Conservation (phyloP, 2,329 filamentous ascomycete genomes). For the Apiospora koreana region DNA sequence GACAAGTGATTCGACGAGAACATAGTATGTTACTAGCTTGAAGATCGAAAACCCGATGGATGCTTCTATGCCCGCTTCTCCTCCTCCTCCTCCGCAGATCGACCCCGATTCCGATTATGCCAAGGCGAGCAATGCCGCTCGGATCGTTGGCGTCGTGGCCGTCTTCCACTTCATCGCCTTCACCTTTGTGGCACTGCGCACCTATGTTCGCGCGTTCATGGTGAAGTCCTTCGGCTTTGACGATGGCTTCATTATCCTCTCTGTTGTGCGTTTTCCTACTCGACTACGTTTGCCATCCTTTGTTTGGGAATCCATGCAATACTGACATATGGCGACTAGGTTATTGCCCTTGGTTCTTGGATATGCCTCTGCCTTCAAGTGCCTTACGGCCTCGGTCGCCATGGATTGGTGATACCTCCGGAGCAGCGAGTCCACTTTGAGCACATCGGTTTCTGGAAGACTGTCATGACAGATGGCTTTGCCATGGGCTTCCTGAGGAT, state of each 20-base stretch:
- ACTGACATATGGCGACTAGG: too few species aligned
- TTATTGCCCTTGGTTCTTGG: not conserved
- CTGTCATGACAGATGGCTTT: not conserved
- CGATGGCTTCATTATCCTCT: not conserved
- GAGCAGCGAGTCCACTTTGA: not conserved
- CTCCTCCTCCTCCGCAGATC: not conserved
- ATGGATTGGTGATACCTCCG: not conserved
- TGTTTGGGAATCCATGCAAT: not conserved
- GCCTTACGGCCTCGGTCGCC: not conserved
- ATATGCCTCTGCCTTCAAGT: not conserved
- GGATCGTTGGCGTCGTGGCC: not conserved
- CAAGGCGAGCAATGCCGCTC: not conserved
- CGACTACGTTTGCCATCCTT: not conserved
- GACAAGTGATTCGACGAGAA: not conserved
- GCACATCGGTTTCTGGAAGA: not conserved
- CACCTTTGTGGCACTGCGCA: not conserved
- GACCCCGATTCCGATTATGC: not conserved
- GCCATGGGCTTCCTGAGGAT: not conserved
- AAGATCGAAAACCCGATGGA: conserved; percentile 2
- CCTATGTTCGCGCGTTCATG: not conserved
- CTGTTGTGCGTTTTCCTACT: not conserved
- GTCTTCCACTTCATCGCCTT: conserved; percentile 3
- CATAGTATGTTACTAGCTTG: not conserved
- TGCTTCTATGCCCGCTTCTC: not conserved
- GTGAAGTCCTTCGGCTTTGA: not conserved